Percentiles rank a stretch among this genome's conserved stretches.
phyloP scores from a whole-genome alignment of 192 early-diverging fungal species.

The Coemansia sp. region DNA sequence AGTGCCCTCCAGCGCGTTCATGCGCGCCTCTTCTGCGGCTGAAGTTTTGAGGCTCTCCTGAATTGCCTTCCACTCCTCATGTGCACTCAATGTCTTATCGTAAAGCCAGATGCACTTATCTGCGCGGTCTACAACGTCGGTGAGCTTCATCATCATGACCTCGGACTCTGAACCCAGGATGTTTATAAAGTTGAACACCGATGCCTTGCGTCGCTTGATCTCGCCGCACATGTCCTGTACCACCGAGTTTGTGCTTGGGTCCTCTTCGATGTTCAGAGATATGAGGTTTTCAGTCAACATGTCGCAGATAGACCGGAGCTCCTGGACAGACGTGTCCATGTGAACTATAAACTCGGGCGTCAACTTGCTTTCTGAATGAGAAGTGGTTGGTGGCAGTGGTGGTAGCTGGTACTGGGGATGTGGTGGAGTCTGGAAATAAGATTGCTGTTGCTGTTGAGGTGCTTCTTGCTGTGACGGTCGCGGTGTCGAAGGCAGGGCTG shows the following conservation, averaged over 20 bases:
- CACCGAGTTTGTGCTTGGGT: conserved; percentile 30
- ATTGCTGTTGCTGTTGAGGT: not conserved
- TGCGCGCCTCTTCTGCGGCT: conserved; percentile 19
- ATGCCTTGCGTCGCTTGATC: conserved; percentile 27
- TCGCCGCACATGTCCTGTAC: conserved; percentile 34
- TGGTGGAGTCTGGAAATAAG: not conserved
- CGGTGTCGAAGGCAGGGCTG: not conserved
- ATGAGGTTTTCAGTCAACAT: conserved; percentile 44
- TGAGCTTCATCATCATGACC: conserved; percentile 21
- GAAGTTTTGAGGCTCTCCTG: conserved; percentile 37
- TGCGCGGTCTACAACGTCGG: conserved; percentile 13
- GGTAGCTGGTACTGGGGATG: not conserved
- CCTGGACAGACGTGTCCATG: conserved; percentile 28
- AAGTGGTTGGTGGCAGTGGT: not conserved
- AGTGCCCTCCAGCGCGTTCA: not conserved
- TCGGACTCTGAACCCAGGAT: conserved; percentile 28
- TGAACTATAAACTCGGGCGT: conserved; percentile 38
- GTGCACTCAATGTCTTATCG: conserved; percentile 36
- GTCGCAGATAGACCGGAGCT: conserved; percentile 38
- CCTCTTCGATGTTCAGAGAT: conserved; percentile 39
- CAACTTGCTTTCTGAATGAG: not conserved
- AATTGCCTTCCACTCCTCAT: conserved; percentile 47
- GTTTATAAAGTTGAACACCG: conserved; percentile 35
- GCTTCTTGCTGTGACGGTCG: too few species aligned
- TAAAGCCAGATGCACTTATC: conserved; percentile 39